A percentile compares a stretch with the other conserved stretches of the same genome.
Evolutionary conservation across 495 filamentous ascomycete species (phyloP).

Genomic region (Podospora conica): DNA sequence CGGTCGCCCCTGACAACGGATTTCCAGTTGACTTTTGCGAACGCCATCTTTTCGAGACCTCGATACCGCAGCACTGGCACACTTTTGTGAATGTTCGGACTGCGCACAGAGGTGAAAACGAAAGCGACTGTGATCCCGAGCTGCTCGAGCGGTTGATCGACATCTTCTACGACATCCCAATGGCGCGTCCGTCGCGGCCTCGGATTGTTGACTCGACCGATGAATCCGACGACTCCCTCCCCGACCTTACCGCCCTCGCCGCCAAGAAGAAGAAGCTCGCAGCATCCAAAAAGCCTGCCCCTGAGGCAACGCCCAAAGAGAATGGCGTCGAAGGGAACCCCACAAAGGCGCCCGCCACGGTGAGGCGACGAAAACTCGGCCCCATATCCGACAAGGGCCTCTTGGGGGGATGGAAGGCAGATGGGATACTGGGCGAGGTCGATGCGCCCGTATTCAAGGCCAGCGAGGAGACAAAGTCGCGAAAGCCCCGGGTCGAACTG

Average conservation of each 20-base stretch:
- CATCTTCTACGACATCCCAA: not conserved
- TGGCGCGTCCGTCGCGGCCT: slow-evolving; percentile 11
- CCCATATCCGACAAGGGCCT: slow-evolving; percentile 17
- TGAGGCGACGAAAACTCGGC: slow-evolving; percentile 22
- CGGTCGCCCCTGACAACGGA: not conserved
- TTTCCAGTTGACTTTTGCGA: not conserved
- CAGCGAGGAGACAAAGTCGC: not conserved
- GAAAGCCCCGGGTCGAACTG: slow-evolving; percentile 13
- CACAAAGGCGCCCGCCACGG: slow-evolving; percentile 7
- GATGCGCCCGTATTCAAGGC: not conserved
- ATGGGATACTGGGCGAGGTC: not conserved
- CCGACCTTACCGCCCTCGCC: slow-evolving; percentile 13
- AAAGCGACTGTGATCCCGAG: not conserved
- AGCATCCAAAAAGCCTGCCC: not conserved
- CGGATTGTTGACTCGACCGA: slow-evolving; percentile 5
- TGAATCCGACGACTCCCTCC: slow-evolving; percentile 33
- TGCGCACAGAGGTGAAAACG: not conserved
- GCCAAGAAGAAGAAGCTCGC: not conserved
- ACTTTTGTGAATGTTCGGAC: not conserved
- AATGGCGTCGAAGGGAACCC: not conserved
- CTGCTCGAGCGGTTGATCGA: not conserved
- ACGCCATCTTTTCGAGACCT: not conserved
- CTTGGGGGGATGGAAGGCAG: slow-evolving; percentile 21
- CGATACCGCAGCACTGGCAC: not conserved
- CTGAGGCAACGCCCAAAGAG: not conserved